Base-by-base conservation (phyloP, 139 green algal species). In the Haematococcus lacustris region DNA sequence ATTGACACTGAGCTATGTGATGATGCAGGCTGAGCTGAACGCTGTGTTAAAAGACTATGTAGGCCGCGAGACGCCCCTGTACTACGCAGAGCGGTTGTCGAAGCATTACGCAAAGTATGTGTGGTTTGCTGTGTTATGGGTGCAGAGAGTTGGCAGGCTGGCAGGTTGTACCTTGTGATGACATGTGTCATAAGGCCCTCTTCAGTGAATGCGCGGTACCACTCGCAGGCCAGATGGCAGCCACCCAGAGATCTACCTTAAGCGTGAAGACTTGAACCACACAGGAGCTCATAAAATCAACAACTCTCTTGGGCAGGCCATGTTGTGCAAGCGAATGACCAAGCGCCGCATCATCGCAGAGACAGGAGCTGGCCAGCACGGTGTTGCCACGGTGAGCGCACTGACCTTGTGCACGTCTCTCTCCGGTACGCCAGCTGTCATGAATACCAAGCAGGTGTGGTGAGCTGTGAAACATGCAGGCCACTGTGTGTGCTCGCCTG, bases 251-350 rank as follows among this genome's bases (percentile, higher is more conserved):
- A 97, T 99, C 66, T 99, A 97, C 85, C 85, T 99, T 2, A 99
- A 99, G 84, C 85, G 95, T 1, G 95, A 99, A 85, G 95, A 99
- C 76, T 82, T 99, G 30, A 99, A 99, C 81, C 95, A 99, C 88
- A 99, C 95, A 0, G 95, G 95, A 33, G 95, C 95, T 1, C 95
- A 99, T 82, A 99, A 99, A 84, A 99, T 99, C 85, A 99, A 99
- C 87, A 99, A 99, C 82, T 94, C 93, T 1, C 81, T 99, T 9
- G 95, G 95, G 0, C 95, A 99, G 85, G 93, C 87, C 23, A 76
- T 98, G 71, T 83, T 98, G 68, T 96, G 90, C 87, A 89, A 93
- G 76, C 86, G 89, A 37, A 93, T 98, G 87, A 87, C 86, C 67
- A 99, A 99, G 86, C 83, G 94, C 78, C 88, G 94, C 73, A 97